Evolutionary conservation across 768 basidiomycete genomes (phyloP), one percentile per base, ranked within the genome.

Genomic region (Boletus pseudo-olivaceus): DNA sequence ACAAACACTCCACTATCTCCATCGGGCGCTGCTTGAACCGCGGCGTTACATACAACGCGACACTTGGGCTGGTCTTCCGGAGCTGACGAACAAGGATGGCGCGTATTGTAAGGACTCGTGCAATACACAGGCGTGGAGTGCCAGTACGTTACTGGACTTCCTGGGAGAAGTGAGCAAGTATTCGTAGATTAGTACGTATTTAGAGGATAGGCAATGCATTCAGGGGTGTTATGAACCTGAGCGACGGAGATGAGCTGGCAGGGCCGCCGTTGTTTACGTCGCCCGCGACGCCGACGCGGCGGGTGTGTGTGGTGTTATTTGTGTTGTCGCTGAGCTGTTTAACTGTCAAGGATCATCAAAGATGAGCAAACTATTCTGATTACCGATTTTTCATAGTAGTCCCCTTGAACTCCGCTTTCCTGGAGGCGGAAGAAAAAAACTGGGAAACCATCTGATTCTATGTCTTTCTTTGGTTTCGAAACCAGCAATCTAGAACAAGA

Each of bases 101-200:
- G 73, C 75, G 37, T 84, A 83, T 72, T 98, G 96, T 67, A 70
- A 70, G 48, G 95, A 98, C 71, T 93, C 93, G 43, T 98, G 96
- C 67, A 76, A 80, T 43, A 94, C 97, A 27, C 97, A 98, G 67
- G 97, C 96, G 5, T 98, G 96, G 97, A 93, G 91, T 64, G 84
- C 92, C 43, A 93, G 91, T 69, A 96, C 93, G 23, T 70, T 98
- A 58, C 76, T 98, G 27, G 95, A 97, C 73, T 90, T 95, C 69
- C 71, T 97, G 47, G 84, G 93, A 62, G 81, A 78, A 45, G 90
- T 89, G 51, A 58, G 50, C 34, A 58, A 23, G 48, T 54, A 60
- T 55, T 58, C 51, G n/a, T 69, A 59, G 52, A 29, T 7, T 37
- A 32, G 29, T 40, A 53, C 38, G 51, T 51, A 45, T 17, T 32